Base-by-base conservation (phyloP, 768 basidiomycete genomes). In the Phallus indusiatus region DNA sequence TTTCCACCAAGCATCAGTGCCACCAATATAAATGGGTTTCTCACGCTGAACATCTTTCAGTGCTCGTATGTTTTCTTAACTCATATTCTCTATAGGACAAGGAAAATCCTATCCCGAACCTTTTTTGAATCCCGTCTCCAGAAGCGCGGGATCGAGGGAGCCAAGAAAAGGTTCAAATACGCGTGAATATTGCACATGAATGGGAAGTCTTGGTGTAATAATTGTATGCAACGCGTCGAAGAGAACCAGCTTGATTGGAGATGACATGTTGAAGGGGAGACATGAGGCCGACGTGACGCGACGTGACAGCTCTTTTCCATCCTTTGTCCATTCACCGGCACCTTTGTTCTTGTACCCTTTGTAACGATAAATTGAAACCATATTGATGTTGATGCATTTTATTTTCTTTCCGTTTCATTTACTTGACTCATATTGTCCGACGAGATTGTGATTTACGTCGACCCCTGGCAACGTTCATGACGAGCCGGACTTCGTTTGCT, bases 151-250 rank as follows among this genome's bases (percentile, higher is more conserved):
- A 42, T 78, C 74, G 14, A 90, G 74, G 1, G 67, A 60, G n/a
- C 86, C 88, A 1, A 90, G 71, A 67, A 79, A 83, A 0, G 86
- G 85, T 24, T 78, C 74, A 59, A 92, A 88, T 2, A 76, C 78
- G 62, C 82, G 78, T 0, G 84, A 76, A 67, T 87, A 83, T 63
- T 82, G 88, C 28, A 80, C 75, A 60, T 86, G 76, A 50, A 92
- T 77, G 2, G 90, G 86, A 35, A 70, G 70, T 6, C 86, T 81
- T 18, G 87, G 88, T 1, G 77, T 77, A 16, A 92, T 74, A 5
- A 90, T 74, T n/a, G 90, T 92, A 65, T 85, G 81, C 22, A 90
- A 72, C 0, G 82, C 82, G 65, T 92, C 90, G 64, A 92, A 90
- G n/a, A 85, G 82, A 50, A 90, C 84, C 7, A 89, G 72, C 18